Evolutionary conservation across 1,139 yeast species (phyloP).

Genomic region (Zygoascus meyerae): DNA sequence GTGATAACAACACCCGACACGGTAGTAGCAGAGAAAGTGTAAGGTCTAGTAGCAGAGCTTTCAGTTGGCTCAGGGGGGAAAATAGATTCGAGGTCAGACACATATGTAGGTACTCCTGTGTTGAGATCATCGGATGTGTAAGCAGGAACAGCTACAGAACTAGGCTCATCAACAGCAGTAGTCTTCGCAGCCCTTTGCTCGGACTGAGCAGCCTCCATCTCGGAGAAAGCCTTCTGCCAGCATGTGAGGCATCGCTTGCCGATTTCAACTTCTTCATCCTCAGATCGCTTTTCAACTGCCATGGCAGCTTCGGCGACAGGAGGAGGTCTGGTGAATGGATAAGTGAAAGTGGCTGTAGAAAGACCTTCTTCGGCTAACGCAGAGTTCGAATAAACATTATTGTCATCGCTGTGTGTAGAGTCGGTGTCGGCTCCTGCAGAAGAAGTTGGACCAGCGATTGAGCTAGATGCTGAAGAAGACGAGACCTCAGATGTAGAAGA

Average conservation of each 20-base stretch:
- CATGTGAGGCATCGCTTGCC: slow-evolving; percentile 1
- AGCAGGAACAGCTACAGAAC: not conserved
- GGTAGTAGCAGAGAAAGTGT: not conserved
- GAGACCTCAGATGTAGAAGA: not conserved
- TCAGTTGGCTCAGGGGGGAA: too few relatives aligned
- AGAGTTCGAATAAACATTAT: not conserved
- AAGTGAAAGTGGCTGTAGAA: slow-evolving; percentile 1
- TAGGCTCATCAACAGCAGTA: slow-evolving; percentile 4
- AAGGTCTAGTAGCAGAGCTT: not conserved
- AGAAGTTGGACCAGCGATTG: not conserved
- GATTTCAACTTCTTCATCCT: not conserved
- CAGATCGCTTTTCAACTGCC: not conserved
- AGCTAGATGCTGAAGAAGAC: not conserved
- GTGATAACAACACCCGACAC: not conserved
- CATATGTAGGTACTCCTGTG: too few relatives aligned
- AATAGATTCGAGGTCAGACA: too few relatives aligned
- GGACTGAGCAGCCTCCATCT: not conserved
- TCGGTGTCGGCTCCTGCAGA: not conserved
- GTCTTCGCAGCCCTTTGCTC: not conserved
- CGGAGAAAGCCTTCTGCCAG: slow-evolving; percentile 1
- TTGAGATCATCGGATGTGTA: too few relatives aligned
- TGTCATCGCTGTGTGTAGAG: not conserved
- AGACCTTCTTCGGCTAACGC: slow-evolving; percentile 1
- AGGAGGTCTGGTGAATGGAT: slow-evolving; percentile 3
- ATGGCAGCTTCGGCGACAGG: slow-evolving; percentile 6